Percentiles rank a stretch among this genome's conserved stretches.
Conservation (phyloP, 495 filamentous ascomycete species). For the Chaetomium fimeti region DNA sequence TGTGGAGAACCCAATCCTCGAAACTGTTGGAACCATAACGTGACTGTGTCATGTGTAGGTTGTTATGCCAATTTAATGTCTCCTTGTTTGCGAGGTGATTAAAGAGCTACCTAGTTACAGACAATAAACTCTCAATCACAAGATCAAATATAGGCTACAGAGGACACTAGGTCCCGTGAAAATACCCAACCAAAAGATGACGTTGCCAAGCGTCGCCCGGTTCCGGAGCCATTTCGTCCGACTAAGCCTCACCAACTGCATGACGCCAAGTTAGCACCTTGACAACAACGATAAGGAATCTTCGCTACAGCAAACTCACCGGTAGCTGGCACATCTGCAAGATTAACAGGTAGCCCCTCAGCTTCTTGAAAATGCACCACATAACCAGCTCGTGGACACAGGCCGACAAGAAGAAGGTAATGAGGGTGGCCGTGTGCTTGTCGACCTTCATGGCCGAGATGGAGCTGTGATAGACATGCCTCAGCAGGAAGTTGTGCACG, state of each 20-base stretch:
- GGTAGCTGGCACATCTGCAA: slow-evolving; percentile 71
- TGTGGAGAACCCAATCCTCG: no score
- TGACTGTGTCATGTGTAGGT: no score
- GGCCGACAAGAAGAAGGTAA: slow-evolving; percentile 69
- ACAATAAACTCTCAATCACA: slow-evolving; percentile 40
- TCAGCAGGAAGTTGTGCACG: slow-evolving; percentile 68
- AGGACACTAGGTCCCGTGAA: slow-evolving; percentile 69
- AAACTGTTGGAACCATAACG: no score
- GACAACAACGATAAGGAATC: neutral
- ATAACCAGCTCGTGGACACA: slow-evolving; percentile 73
- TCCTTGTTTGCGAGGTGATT: neutral
- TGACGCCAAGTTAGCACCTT: neutral
- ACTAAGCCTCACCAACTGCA: slow-evolving; percentile 57
- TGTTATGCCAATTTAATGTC: neutral
- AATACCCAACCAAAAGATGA: slow-evolving; percentile 72
- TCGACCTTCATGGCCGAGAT: slow-evolving; percentile 68
- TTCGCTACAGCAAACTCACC: slow-evolving; percentile 23
- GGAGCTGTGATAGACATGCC: slow-evolving; percentile 72
- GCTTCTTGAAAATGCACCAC: slow-evolving; percentile 74
- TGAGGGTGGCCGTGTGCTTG: slow-evolving; percentile 65
- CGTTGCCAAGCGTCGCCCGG: slow-evolving; percentile 61
- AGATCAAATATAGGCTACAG: slow-evolving; percentile 67
- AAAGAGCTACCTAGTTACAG: neutral
- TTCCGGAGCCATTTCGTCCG: slow-evolving; percentile 60
- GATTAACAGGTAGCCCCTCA: slow-evolving; percentile 68